Evolutionary conservation across 805 yeast genomes (phyloP), one percentile per base, ranked within the genome.

Genomic region (Priceomyces melissophilus): DNA sequence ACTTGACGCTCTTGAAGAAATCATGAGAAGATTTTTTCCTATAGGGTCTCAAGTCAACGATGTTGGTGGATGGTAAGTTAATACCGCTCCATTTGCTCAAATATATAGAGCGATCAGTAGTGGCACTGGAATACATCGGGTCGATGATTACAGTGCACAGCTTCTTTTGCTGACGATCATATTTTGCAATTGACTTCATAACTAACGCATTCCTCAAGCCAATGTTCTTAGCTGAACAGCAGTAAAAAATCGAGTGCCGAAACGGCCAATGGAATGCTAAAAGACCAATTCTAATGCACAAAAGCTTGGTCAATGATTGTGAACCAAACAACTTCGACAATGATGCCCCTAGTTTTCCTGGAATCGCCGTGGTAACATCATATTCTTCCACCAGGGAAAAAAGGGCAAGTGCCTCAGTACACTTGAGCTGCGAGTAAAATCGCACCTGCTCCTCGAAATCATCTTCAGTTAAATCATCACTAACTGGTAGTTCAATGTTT

Each of bases 211-310:
- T 52, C 20, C 74, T 53, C 2, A 73, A 71, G 11, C 67, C 63
- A 3, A 75, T 72, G 42, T 61, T 58, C 40, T 53, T 59, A 3
- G 71, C 58, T 10, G 63, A 57, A n/a, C 67, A 48, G 13, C 68
- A 61, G 44, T 61, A 70, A 44, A 67, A 63, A 20, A 64, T 63
- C 5, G 71, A 50, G 42, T 69, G 62, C 6, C 69, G 53, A 48
- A 69, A 69, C 10, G 75, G 75, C 75, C 74, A 69, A 47, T 69
- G 75, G 38, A 69, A 67, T 1, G 68, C 74, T 17, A 69, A 41
- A 14, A 69, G 53, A 1, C 74, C 74, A 54, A 69, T 49, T 13
- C 68, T 57, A 11, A 69, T 58, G 29, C 65, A 58, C 10, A 67
- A 44, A 9, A 65, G 47, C 46, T 61, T 60, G 41, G 51, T 49